phyloP scores from a whole-genome alignment of 2,329 filamentous ascomycete species.

The Pyrenophora seminiperda region DNA sequence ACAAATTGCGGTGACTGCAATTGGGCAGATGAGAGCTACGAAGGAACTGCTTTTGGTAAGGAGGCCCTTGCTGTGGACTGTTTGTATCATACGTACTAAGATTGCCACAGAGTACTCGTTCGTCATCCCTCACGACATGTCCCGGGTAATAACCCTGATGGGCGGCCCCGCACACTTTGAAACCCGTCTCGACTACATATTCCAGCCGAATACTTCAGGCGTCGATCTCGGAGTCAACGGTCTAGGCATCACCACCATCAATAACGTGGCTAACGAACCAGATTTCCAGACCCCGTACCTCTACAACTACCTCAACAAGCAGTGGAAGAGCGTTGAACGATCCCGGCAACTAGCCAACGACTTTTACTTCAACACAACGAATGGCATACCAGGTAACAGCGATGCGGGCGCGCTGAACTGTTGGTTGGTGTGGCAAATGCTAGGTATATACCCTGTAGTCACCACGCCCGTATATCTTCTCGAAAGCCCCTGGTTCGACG shows the following conservation, averaged over 20 bases:
- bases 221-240: conserved; percentile 46
- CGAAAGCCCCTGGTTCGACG: conserved; percentile 53
- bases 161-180: conserved; percentile 49
- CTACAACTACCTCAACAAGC: conserved; percentile 52
- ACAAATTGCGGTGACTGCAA: conserved; percentile 51
- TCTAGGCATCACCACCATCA: conserved; percentile 45
- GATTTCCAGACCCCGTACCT: conserved; percentile 49
- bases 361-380: conserved; percentile 49
- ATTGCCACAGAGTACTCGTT: conserved; percentile 48
- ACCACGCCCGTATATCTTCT: conserved; percentile 56
- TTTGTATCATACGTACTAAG: background rate
- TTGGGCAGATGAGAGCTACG: conserved; percentile 51
- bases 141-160: conserved; percentile 51
- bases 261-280: conserved; percentile 49
- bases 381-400: conserved; percentile 54
- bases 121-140: conserved; percentile 51
- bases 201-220: conserved; percentile 47
- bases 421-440: conserved; percentile 58
- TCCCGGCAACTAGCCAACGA: conserved; percentile 45
- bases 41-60: conserved; percentile 49
- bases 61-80: too few species aligned
- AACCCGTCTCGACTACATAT: conserved; percentile 49
- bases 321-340: conserved; percentile 44
- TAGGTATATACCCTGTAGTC: conserved; percentile 56
- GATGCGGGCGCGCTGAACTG: conserved; percentile 57